Evolutionary conservation across 805 yeast species (phyloP), one percentile per base, ranked within the genome.

Genomic region (Pichia gijzeniarum): DNA sequence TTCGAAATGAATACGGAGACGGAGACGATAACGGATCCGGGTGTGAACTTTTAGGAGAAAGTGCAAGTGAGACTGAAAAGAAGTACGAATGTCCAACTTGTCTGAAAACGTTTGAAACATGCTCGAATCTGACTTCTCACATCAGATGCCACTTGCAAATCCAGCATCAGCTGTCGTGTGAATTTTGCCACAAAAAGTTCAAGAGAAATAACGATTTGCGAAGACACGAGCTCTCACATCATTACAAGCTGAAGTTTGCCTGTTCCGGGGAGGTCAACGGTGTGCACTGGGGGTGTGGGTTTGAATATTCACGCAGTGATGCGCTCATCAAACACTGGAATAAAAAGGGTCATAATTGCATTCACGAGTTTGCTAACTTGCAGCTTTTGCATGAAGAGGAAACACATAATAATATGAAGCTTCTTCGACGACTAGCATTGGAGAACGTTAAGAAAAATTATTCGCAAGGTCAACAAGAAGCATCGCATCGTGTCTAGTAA

Each of bases 141-240:
- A 31, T 14, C 4, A 8, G 22, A 35, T 35, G 21, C 21, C 22
- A 35, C 38, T 14, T 20, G n/a, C 18, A 20, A 20, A 16, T 10
- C 9, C 6, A 18, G 22, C 17, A 38, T 9, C 47, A 41, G 9
- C 31, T n/a, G 35, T 56, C 53, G 34, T 56, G 60, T 36, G 57
- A 54, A 20, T 53, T 50, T 35, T 54, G 60, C 43, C 33, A 48
- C 33, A 53, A 58, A 12, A 25, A 25, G 28, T 56, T 56, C 45
- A 53, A 54, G 18, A 43, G 60, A 16, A 54, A 53, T 35, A 58
- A 55, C 41, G 58, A 56, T 33, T 38, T 56, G 31, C 42, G 58
- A 40, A 53, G 60, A 46, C 60, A 56, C 33, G 52, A 56, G 5
- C 28, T 53, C 22, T 53, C 60, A 0, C 58, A 54, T 33, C 25